A percentile compares a stretch with the other conserved stretches of the same genome.
phyloP scores from a whole-genome alignment of 73 alveolate species.

The Vitrella brassicaformis region DNA sequence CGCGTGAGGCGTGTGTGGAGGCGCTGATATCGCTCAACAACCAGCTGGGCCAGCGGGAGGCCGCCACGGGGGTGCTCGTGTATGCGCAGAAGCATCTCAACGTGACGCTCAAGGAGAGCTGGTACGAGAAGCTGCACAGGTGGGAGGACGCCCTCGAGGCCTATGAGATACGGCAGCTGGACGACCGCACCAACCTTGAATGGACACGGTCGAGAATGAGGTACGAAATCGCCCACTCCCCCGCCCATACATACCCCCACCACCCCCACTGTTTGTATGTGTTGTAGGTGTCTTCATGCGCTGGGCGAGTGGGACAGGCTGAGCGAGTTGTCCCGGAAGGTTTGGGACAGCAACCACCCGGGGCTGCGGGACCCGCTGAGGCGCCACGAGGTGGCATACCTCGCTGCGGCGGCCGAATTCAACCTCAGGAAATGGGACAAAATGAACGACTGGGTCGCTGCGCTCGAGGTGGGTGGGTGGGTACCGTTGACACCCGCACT shows the following conservation, averaged over 20 bases:
- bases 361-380: constrained; percentile 2
- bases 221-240: too few relatives aligned
- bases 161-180: constrained; percentile 51
- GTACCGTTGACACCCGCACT: too few relatives aligned
- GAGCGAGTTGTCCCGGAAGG: constrained; percentile 16
- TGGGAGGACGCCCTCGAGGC: constrained; percentile 83
- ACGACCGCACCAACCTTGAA: too few relatives aligned
- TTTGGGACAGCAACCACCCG: constrained; percentile 12
- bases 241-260: too few relatives aligned
- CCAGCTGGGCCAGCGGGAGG: constrained; percentile 80
- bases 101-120: constrained; percentile 56
- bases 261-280: too few relatives aligned
- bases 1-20: constrained; percentile 46
- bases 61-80: constrained; percentile 86
- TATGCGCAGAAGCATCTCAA: constrained; percentile 55
- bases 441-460: constrained; percentile 50
- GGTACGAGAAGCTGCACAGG: constrained; percentile 79
- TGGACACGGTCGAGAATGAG: too few relatives aligned
- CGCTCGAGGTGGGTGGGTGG: not conserved
- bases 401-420: constrained; percentile 78
- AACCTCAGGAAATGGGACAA: constrained; percentile 89
- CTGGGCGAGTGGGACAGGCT: constrained; percentile 87
- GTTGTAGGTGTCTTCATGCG: constrained; percentile 84
- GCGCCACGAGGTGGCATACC: constrained; percentile 50
- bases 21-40: constrained; percentile 68